Percentiles rank a stretch among this genome's conserved stretches.
Evolutionary conservation across 257 asterid species (phyloP).

Genomic region (Nyctanthes arbortristis): DNA sequence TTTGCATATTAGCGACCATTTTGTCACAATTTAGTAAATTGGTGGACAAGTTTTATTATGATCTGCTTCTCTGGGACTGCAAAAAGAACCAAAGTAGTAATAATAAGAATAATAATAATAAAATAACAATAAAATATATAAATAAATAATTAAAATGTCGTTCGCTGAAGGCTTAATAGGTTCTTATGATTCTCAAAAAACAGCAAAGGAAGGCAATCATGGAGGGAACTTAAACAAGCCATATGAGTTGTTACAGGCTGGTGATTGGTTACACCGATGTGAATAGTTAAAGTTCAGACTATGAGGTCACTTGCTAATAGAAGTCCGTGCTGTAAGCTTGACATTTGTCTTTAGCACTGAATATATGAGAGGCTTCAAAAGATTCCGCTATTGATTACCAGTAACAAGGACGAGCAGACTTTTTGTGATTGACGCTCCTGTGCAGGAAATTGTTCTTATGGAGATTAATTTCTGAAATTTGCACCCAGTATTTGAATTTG

Average conservation of each 20-base stretch:
- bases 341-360: neutral
- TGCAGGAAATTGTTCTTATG: constrained; percentile 14
- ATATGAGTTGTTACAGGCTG: neutral
- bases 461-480: constrained; percentile 7
- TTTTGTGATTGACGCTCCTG: constrained; percentile 12
- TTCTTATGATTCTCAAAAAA: neutral
- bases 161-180: neutral
- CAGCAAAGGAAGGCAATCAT: neutral
- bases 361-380: neutral
- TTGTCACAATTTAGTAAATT: neutral
- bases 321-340: neutral
- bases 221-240: neutral
- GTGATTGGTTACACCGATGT: neutral
- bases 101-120: too few relatives aligned
- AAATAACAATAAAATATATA: too few relatives aligned
- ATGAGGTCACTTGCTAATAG: neutral
- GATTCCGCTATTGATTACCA: neutral
- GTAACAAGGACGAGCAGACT: constrained; percentile 19
- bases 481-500: constrained; percentile 17
- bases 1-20: neutral
- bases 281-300: neutral
- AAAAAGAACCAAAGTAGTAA: too few relatives aligned
- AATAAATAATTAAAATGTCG: neutral
- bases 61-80: neutral
- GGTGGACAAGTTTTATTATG: neutral